A percentile compares a stretch with the other conserved stretches of the same genome.
phyloP scores from a whole-genome alignment of 2,329 filamentous ascomycete species.

The Epichloe festucae region DNA sequence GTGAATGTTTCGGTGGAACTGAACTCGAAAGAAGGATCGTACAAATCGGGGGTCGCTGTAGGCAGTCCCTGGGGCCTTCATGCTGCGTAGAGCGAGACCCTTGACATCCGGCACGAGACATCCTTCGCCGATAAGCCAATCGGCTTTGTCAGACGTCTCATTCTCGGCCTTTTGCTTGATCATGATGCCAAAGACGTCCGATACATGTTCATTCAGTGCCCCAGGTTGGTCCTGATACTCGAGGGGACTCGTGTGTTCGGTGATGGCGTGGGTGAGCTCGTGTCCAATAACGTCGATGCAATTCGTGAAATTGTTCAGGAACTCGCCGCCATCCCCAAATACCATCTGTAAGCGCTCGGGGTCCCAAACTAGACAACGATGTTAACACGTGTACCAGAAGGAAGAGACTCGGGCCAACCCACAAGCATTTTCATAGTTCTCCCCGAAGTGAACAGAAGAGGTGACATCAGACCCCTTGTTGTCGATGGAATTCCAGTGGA shows the following conservation, averaged over 20 bases:
- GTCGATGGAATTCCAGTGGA: constrained; percentile 39
- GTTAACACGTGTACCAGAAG: neutral
- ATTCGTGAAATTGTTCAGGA: constrained; percentile 37
- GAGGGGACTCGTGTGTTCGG: constrained; percentile 35
- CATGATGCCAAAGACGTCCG: constrained; percentile 45
- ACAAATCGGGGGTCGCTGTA: constrained; percentile 40
- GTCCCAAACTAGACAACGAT: constrained; percentile 30
- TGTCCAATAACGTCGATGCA: constrained; percentile 44
- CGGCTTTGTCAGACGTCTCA: constrained; percentile 30
- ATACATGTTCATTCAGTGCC: constrained; percentile 43
- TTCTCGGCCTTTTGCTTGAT: constrained; percentile 38
- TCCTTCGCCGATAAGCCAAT: constrained; percentile 43
- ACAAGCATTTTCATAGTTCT: constrained; percentile 39
- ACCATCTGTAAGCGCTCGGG: constrained; percentile 36
- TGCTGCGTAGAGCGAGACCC: constrained; percentile 37
- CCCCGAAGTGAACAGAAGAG: constrained; percentile 40
- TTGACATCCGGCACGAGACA: constrained; percentile 38
- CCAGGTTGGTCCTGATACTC: constrained; percentile 38
- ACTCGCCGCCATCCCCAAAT: constrained; percentile 41
- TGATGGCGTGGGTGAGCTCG: constrained; percentile 43
- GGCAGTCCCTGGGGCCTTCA: constrained; percentile 40
- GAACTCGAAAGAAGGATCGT: constrained; percentile 11
- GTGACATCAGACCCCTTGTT: constrained; percentile 35
- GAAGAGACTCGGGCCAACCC: neutral
- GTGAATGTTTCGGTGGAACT: too few relatives aligned